Evolutionary conservation across 768 basidiomycete genomes (phyloP), one percentile per base, ranked within the genome.

Genomic region (Suillus alpinus): DNA sequence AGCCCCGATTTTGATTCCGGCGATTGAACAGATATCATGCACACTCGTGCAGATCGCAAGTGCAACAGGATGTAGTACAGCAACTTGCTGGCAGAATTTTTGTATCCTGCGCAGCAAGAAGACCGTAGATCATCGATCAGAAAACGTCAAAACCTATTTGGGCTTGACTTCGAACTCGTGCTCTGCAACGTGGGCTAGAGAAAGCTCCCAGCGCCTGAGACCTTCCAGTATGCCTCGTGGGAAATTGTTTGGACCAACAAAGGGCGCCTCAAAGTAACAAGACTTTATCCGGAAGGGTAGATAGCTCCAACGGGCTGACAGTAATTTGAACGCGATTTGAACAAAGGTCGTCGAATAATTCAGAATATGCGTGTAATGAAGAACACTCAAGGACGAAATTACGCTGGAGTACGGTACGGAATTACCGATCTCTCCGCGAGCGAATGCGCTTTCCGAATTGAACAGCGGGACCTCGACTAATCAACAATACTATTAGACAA

Each of bases 401-500:
- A 58, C 10, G 49, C 16, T 58, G 34, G 29, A 50, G 14, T 36
- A 59, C 23, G 29, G 9, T 26, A 59, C 18, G 29, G n/a, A 44
- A 67, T 64, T 59, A 72, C 61, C 70, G 67, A 58, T 77, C 69
- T 63, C 84, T 77, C 59, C 83, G 81, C 51, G 88, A 91, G 57
- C 89, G 86, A 74, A 90, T 86, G 50, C 86, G 79, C 66, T 89
- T 90, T 47, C 89, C 90, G 57, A 86, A 78, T 68, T 91, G 90
- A 8, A 90, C 84, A 40, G 83, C 79, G 1, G 91, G 89, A 1
- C 91, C 91, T 80, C 88, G 87, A 47, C 91, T 91, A 59, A 58
- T 34, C 16, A 49, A 46, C 13, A 26, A 39, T 58, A 40, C 34
- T 23, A 39, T 59, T 12, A 66, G 50, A 31, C 6, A 9, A 23